Percentiles rank a stretch among this genome's conserved stretches.
These are phyloP conservation scores for Leccinum imitatum DNA, from an alignment of 768 basidiomycete genomes.

Conservation along the genomic window DNA sequence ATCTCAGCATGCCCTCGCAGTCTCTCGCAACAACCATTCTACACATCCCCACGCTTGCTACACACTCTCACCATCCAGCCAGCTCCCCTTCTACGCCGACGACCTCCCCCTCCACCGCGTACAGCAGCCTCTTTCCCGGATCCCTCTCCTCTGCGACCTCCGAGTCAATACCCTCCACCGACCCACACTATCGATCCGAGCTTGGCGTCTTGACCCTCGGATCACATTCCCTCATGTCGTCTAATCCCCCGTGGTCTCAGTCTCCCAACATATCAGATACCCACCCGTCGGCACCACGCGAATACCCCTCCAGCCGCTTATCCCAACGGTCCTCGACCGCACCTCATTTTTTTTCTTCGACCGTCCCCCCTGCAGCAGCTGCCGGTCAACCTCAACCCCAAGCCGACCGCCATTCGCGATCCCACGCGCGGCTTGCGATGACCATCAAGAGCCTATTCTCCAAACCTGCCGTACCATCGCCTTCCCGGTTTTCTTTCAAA, in stretches of 20 bases:
- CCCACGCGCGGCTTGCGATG: conserved; percentile 19
- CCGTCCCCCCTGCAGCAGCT: not conserved
- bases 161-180: conserved; percentile 19
- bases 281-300: conserved; percentile 8
- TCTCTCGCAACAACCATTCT: conserved; percentile 15
- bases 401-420: conserved; percentile 12
- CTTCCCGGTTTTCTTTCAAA: conserved; percentile 22
- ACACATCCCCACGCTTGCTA: conserved; percentile 2
- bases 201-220: conserved; percentile 9
- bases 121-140: conserved; percentile 18
- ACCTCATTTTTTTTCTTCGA: conserved; percentile 6
- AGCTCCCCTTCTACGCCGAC: conserved; percentile 28
- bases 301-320: not conserved
- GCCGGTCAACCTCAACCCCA: not conserved
- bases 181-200: conserved; percentile 18
- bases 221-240: conserved; percentile 17
- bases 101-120: conserved; percentile 25
- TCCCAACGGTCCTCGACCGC: conserved; percentile 21
- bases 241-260: conserved; percentile 16
- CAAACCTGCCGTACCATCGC: conserved; percentile 18
- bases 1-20: conserved; percentile 17
- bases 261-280: conserved; percentile 23
- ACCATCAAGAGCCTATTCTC: conserved; percentile 38
- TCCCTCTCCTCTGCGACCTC: conserved; percentile 28
- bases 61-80: conserved; percentile 3